Conservation (phyloP, 1,284 basidiomycete species). For the Cutaneotrichosporon mucoides region DNA sequence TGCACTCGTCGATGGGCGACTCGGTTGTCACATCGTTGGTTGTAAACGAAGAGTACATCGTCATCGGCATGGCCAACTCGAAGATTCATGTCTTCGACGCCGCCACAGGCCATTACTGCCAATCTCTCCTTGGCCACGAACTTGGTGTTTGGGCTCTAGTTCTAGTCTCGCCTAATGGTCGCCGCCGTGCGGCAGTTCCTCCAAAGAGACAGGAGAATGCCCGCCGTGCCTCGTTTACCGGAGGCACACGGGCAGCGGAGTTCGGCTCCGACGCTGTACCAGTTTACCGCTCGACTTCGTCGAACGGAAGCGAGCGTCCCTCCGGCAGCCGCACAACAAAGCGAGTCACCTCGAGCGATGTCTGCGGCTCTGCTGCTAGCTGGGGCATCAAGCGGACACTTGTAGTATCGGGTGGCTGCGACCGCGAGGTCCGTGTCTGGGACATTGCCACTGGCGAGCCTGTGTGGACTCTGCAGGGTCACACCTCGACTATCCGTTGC, state of each 20-base stretch:
- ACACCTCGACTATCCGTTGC: conserved; percentile 88
- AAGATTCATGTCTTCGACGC: conserved; percentile 85
- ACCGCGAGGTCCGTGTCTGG: conserved; percentile 87
- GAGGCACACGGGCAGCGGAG: neutral
- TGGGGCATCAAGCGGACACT: conserved; percentile 62
- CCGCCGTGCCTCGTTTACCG: conserved; percentile 9
- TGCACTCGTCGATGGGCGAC: conserved; percentile 66
- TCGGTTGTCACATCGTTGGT: conserved; percentile 84
- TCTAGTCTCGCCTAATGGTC: conserved; percentile 52
- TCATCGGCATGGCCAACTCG: conserved; percentile 83
- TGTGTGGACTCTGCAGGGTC: conserved; percentile 74
- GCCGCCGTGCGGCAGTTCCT: neutral
- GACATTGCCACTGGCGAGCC: conserved; percentile 77
- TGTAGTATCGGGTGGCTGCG: conserved; percentile 88
- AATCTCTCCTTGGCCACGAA: conserved; percentile 79
- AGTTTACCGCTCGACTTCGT: conserved; percentile 1
- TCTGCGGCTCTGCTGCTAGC: conserved; percentile 62
- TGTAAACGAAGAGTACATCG: conserved; percentile 77
- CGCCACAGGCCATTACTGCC: conserved; percentile 67
- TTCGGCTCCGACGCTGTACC: neutral
- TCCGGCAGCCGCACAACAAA: neutral
- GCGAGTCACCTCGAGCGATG: conserved; percentile 52
- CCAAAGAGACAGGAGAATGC: neutral
- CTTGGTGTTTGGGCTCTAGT: conserved; percentile 89
- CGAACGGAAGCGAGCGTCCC: conserved; percentile 2